Percentiles rank a stretch among this genome's conserved stretches.
phyloP scores from a whole-genome alignment of 2,329 filamentous ascomycete genomes.

The Penicillium vulpinum region DNA sequence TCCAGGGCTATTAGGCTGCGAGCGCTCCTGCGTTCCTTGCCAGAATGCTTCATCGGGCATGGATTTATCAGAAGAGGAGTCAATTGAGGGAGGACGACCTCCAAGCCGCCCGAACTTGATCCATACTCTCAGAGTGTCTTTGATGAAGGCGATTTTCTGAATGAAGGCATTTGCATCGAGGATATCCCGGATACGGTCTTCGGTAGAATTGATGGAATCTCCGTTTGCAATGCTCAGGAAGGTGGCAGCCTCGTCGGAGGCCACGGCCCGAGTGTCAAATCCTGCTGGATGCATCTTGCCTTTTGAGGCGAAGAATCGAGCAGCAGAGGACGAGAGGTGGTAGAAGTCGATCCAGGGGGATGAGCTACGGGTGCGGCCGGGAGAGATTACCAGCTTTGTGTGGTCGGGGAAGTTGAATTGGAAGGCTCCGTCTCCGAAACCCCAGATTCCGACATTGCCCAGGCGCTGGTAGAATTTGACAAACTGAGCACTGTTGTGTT shows the following conservation, averaged over 20 bases:
- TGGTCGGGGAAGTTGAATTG: conserved; percentile 57
- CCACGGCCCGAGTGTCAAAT: conserved; percentile 44
- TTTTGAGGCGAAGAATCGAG: conserved; percentile 43
- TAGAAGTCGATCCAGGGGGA: conserved; percentile 51
- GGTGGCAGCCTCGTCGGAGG: conserved; percentile 43
- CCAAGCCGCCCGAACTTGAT: conserved; percentile 41
- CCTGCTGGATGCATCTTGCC: conserved; percentile 47
- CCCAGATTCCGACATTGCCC: conserved; percentile 56
- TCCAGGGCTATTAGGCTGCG: conserved; percentile 45
- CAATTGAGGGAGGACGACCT: conserved; percentile 28
- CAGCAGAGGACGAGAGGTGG: conserved; percentile 49
- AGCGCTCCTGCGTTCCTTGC: conserved; percentile 45
- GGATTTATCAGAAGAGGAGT: conserved; percentile 14
- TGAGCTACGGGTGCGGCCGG: conserved; percentile 39
- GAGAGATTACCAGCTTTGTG: conserved; percentile 52
- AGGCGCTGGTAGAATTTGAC: conserved; percentile 54
- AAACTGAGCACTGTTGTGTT: conserved; percentile 39
- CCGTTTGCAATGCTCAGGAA: conserved; percentile 45
- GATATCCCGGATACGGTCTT: conserved; percentile 44
- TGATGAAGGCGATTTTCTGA: conserved; percentile 45
- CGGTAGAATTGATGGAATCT: conserved; percentile 31
- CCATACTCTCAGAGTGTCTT: conserved; percentile 44
- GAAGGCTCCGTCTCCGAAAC: conserved; percentile 51
- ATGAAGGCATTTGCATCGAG: conserved; percentile 48
- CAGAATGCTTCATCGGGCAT: conserved; percentile 38